Evolutionary conservation across 305 asterid species (phyloP), one percentile per base, ranked within the genome.

Genomic region (Caryopteris hybrid): DNA sequence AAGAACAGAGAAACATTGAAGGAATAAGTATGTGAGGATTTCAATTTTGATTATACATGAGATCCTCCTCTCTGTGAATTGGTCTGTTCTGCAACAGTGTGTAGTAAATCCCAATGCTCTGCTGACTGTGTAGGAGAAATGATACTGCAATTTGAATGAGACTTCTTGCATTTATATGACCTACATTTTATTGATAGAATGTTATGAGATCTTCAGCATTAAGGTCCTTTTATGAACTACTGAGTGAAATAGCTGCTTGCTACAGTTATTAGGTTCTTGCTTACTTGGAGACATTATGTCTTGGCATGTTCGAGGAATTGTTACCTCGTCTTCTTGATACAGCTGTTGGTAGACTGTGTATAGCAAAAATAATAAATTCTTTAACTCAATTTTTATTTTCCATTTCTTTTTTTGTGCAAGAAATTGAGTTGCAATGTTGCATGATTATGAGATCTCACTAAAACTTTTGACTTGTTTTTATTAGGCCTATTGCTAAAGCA

Each of bases 401-500:
- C 56, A 9, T 14, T 12, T 21, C 10, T 41, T 4, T 53, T 67
- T 51, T 20, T 25, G 46, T 20, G 17, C 54, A 27, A 42, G 39
- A 46, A 12, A 17, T 7, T 67, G n/a, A 25, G n/a, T n/a, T n/a
- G n/a, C n/a, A n/a, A n/a, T n/a, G 23, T 42, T 53, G 34, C 64
- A 53, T 53, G 38, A 53, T 66, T 39, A 16, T 53, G 62, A 14
- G 42, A 52, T 23, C 29, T 38, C 64, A 66, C 41, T 23, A 22
- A 16, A 64, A 10, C 23, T 21, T 34, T 52, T 66, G 52, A 22
- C 63, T 52, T 66, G 69, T 61, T 66, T 64, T 10, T 53, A 51
- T 66, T 52, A 36, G 62, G 62, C 62, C 4, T 53, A 52, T 38
- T 52, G 23, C 71, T 52, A 52, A 36, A 66, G 71, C 52, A 41